phyloP scores from a whole-genome alignment of 257 asterid species.

The Rhazya stricta region DNA sequence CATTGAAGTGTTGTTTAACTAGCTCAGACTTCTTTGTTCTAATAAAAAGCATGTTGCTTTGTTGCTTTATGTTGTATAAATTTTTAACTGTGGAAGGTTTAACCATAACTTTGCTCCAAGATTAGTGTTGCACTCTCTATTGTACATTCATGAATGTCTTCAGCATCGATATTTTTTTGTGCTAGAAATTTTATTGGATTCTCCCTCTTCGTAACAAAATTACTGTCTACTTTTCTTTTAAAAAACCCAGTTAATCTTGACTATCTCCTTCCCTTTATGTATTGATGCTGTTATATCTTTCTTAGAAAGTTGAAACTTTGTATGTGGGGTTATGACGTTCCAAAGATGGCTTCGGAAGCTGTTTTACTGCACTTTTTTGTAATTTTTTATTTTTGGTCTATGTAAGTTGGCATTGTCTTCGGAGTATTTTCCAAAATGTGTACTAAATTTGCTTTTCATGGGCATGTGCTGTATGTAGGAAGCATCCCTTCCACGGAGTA shows the following conservation, averaged over 20 bases:
- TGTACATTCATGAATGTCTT: background rate
- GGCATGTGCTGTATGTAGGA: constrained; percentile 45
- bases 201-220: background rate
- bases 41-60: background rate
- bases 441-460: constrained; percentile 10
- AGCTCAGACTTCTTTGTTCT: background rate
- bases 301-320: background rate
- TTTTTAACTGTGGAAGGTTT: background rate
- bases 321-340: background rate
- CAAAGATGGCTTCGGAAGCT: background rate
- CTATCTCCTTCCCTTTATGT: too few species aligned
- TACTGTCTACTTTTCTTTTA: too few species aligned
- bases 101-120: background rate
- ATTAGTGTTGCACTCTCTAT: background rate
- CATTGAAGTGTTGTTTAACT: background rate
- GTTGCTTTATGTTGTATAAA: background rate
- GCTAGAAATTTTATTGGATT: background rate
- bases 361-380: background rate
- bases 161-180: too few species aligned
- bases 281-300: background rate
- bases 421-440: background rate
- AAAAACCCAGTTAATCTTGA: background rate
- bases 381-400: background rate
- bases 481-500: constrained; percentile 69
- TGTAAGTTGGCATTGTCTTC: background rate